Evolutionary conservation across 768 basidiomycete genomes (phyloP), one percentile per base, ranked within the genome.

Genomic region (Hortiboletus flavorubellus): DNA sequence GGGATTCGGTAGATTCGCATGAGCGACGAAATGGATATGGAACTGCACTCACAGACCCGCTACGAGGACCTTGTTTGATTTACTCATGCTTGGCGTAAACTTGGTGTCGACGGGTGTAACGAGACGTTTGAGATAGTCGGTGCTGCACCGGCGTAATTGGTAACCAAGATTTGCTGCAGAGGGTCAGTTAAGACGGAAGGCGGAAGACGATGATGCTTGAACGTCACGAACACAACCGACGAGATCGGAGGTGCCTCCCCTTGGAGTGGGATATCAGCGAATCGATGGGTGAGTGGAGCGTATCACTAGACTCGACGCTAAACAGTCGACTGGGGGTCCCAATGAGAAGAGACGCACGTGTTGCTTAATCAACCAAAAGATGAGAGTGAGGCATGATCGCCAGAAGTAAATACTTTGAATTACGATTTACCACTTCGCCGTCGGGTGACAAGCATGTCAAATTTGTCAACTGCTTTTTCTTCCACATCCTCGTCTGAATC

Each of bases 241-340:
- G 51, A 93, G 88, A 1, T 77, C 83, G 7, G 79, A 78, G 14
- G 91, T 82, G 2, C 76, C 74, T 15, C 73, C 75, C 43, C 75
- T 78, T 5, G 90, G 92, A 31, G 87, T 76, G 0, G 93, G 94
- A 66, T 91, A 96, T 73, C 2, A 96, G 76, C 43, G 90, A 87
- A 52, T 89, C 84, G 34, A 83, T 76, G 0, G 93, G 89, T 6
- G 81, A 73, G 9, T 82, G 75, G 5, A 89, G 64, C 0, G 78
- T 70, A 3, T 86, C 85, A 1, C 79, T 80, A 0, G 83, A 78
- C 56, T 91, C 80, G 7, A 91, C 86, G 64, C 87, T 83, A 68
- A 91, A 91, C 12, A 96, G 63, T 93, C 93, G 96, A 1, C 83
- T 76, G 3, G 95, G 75, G 0, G 86, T 91, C 0, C 88, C 94